A percentile compares a stretch with the other conserved stretches of the same genome.
These are phyloP conservation scores for Talaromyces marneffei DNA, from an alignment of 2,329 filamentous ascomycete species.

Conservation along the genomic window DNA sequence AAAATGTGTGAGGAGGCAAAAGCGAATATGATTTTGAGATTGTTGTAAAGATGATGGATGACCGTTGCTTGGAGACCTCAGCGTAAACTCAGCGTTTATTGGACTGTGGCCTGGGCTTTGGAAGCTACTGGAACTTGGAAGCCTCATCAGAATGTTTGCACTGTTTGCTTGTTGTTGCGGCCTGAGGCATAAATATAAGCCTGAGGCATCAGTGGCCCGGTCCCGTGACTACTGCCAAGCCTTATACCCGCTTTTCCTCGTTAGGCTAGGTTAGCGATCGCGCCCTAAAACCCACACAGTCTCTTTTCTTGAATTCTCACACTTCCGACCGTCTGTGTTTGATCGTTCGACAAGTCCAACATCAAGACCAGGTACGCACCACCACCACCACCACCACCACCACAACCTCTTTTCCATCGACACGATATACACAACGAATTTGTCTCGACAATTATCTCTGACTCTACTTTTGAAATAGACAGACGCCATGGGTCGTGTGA, in stretches of 20 bases:
- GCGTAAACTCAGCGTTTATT: neutral
- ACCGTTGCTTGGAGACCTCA: neutral
- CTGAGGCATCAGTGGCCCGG: conserved; percentile 19
- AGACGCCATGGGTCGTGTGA: conserved; percentile 61
- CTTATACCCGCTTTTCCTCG: conserved; percentile 24
- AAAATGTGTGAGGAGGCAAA: neutral
- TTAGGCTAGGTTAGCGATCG: conserved; percentile 42
- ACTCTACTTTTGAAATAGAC: conserved; percentile 25
- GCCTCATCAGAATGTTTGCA: conserved; percentile 27
- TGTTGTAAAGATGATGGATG: neutral
- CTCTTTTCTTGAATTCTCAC: conserved; percentile 35
- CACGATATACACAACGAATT: conserved; percentile 18
- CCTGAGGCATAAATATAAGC: conserved; percentile 7
- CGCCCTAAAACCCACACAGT: conserved; percentile 43
- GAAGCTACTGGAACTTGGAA: conserved; percentile 45
- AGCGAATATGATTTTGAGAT: neutral
- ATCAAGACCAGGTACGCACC: conserved; percentile 39
- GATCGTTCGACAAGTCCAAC: conserved; percentile 37
- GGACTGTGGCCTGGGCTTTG: conserved; percentile 19
- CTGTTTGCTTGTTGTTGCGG: conserved; percentile 24
- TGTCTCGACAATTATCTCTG: conserved; percentile 12
- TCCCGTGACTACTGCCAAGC: conserved; percentile 14
- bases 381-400: conserved; percentile 23
- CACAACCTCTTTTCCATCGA: conserved; percentile 24
- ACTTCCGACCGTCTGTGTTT: conserved; percentile 23